Percentiles rank a stretch among this genome's conserved stretches.
phyloP scores from a whole-genome alignment of 306 rosid genomes.

The Corylus heterophylla region DNA sequence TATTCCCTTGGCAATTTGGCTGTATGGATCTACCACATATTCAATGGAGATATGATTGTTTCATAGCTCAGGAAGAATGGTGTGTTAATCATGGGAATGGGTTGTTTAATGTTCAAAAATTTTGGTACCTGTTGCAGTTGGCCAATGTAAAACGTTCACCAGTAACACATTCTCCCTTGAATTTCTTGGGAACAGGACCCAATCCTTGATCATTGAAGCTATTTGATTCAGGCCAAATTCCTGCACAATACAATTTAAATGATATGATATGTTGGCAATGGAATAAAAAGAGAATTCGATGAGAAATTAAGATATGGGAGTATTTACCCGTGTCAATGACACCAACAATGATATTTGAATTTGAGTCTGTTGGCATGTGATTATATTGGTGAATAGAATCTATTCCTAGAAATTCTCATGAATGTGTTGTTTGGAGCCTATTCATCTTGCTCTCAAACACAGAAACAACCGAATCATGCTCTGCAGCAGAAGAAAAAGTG shows the following conservation, averaged over 20 bases:
- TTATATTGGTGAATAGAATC: conserved; percentile 30
- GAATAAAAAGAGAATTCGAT: not conserved
- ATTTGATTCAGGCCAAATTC: conserved; percentile 77
- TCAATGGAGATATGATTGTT: not conserved
- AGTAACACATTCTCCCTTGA: conserved; percentile 65
- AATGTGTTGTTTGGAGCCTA: conserved; percentile 59
- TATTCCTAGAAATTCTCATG: conserved; percentile 68
- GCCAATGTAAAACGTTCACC: conserved; percentile 61
- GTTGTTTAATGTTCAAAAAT: conserved; percentile 2
- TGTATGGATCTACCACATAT: not conserved
- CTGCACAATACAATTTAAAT: conserved; percentile 28
- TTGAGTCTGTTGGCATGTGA: conserved; percentile 28
- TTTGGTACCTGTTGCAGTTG: conserved; percentile 65
- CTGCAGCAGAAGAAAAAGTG: conserved; percentile 38
- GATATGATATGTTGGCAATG: not conserved
- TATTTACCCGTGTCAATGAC: conserved; percentile 64
- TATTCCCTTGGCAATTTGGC: not conserved
- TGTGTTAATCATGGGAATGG: not conserved
- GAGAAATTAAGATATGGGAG: not conserved
- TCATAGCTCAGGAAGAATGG: not conserved
- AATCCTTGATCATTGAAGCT: conserved; percentile 68
- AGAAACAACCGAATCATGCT: conserved; percentile 44
- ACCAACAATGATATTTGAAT: conserved; percentile 58
- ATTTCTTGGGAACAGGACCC: conserved; percentile 59
- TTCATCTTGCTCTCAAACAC: conserved; percentile 70